These are phyloP conservation scores for Pythium chondricola DNA, from an alignment of 352 stramenopile species.

Conservation along the genomic window DNA sequence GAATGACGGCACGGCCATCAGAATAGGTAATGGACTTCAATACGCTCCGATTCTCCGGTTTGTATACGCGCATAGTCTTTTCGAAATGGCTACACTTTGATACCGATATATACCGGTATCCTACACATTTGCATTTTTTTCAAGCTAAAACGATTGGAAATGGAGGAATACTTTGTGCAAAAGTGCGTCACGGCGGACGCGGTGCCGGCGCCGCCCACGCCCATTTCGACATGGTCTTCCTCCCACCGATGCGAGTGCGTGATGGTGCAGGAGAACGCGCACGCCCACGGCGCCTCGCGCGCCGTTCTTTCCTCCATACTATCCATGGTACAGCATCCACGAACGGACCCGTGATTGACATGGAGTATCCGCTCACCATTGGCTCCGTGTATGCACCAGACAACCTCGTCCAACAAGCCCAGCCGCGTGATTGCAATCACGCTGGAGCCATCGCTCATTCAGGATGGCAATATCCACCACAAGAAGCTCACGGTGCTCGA, in stretches of 20 bases:
- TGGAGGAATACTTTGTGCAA: conserved; percentile 62
- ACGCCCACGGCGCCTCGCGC: conserved; percentile 43
- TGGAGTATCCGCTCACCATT: neutral
- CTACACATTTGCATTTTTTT: too few species aligned
- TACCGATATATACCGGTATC: too few species aligned
- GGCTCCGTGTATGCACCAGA: conserved; percentile 1
- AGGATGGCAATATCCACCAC: conserved; percentile 16
- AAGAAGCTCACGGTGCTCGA: conserved; percentile 38
- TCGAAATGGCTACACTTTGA: too few species aligned
- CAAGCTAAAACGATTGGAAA: too few species aligned
- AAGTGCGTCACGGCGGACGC: conserved; percentile 59
- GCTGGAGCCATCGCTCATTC: conserved; percentile 2
- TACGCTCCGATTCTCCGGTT: too few species aligned
- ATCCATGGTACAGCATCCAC: conserved; percentile 19
- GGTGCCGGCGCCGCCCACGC: neutral
- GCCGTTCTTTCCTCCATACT: conserved; percentile 46
- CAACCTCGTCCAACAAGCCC: conserved; percentile 13
- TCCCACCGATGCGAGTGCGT: conserved; percentile 40
- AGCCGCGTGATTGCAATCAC: conserved; percentile 2
- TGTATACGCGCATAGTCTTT: too few species aligned
- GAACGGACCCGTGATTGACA: too few species aligned
- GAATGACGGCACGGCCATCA: too few species aligned
- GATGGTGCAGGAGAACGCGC: conserved; percentile 58
- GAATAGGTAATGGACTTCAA: too few species aligned
- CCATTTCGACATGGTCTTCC: conserved; percentile 23